A percentile compares a stretch with the other conserved stretches of the same genome.
phyloP scores from a whole-genome alignment of 1,284 basidiomycete genomes.

The Waitea zeae region DNA sequence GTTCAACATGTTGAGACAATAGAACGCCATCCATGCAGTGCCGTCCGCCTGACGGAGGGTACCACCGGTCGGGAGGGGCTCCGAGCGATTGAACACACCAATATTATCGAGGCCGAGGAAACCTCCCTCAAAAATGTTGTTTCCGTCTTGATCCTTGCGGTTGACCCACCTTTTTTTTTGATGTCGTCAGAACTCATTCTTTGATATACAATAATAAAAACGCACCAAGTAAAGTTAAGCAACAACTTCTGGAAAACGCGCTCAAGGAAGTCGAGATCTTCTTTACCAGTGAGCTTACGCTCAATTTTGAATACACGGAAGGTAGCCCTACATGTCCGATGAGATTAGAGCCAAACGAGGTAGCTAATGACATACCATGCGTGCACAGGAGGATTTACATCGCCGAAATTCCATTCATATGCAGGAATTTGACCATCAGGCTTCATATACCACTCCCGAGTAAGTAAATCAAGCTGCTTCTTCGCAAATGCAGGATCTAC shows the following conservation, averaged over 20 bases:
- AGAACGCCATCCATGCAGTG: slow-evolving; percentile 99
- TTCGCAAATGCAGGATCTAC: slow-evolving; percentile 93
- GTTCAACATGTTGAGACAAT: slow-evolving; percentile 91
- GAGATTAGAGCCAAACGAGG: not conserved
- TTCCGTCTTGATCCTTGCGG: slow-evolving; percentile 86
- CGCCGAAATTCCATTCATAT: slow-evolving; percentile 98
- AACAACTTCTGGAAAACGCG: slow-evolving; percentile 96
- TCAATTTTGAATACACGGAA: slow-evolving; percentile 98
- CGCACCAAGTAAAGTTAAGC: slow-evolving; percentile 96
- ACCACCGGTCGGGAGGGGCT: slow-evolving; percentile 88
- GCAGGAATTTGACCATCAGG: slow-evolving; percentile 96
- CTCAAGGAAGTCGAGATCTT: slow-evolving; percentile 88
- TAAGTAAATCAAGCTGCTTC: slow-evolving; percentile 91
- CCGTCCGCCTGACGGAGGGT: slow-evolving; percentile 90
- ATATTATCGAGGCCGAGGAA: slow-evolving; percentile 98
- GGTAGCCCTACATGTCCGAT: slow-evolving; percentile 48
- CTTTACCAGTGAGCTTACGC: slow-evolving; percentile 81
- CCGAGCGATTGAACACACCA: slow-evolving; percentile 94
- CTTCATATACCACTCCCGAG: slow-evolving; percentile 98
- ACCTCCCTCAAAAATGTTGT: slow-evolving; percentile 96
- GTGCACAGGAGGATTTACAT: slow-evolving; percentile 95
- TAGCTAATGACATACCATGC: slow-evolving; percentile 47
- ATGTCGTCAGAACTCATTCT: not conserved
- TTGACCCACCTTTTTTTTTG: slow-evolving; percentile 84
- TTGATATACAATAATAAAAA: slow-evolving; percentile 14